phyloP scores from a whole-genome alignment of 331 rosid genomes.

The Pyrus hybrid region DNA sequence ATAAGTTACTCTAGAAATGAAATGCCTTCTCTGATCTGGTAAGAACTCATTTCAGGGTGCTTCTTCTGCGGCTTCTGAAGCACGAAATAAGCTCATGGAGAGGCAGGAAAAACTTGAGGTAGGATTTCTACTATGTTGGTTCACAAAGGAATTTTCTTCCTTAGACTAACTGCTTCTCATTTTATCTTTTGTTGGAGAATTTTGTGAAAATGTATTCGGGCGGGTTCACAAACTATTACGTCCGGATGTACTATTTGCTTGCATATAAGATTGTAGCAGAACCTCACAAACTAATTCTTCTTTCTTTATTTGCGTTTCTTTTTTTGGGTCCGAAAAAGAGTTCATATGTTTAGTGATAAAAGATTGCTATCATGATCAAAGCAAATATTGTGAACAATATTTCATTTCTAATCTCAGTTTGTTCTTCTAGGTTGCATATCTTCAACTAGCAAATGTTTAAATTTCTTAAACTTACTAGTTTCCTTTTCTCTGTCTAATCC shows the following conservation, averaged over 20 bases:
- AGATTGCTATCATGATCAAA: background rate
- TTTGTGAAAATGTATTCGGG: background rate
- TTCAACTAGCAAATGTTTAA: background rate
- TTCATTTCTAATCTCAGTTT: background rate
- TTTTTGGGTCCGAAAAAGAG: background rate
- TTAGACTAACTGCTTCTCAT: background rate
- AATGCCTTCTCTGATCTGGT: conserved; percentile 15
- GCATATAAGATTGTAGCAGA: background rate
- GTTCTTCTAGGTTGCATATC: background rate
- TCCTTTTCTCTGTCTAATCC: background rate
- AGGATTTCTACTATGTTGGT: conserved; percentile 11
- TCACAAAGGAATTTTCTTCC: background rate
- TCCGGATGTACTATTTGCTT: background rate
- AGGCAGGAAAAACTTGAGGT: conserved; percentile 95
- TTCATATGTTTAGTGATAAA: background rate
- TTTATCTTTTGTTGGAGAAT: background rate
- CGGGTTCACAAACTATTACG: background rate
- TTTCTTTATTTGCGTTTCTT: background rate
- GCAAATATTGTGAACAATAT: background rate
- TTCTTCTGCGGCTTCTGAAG: conserved; percentile 69
- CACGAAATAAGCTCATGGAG: conserved; percentile 81
- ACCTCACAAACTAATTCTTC: background rate
- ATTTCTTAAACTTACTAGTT: background rate
- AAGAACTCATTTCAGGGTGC: conserved; percentile 60
- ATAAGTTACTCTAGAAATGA: background rate